Evolutionary conservation across 495 filamentous ascomycete genomes (phyloP).

Genomic region (Podospora fimiseda): DNA sequence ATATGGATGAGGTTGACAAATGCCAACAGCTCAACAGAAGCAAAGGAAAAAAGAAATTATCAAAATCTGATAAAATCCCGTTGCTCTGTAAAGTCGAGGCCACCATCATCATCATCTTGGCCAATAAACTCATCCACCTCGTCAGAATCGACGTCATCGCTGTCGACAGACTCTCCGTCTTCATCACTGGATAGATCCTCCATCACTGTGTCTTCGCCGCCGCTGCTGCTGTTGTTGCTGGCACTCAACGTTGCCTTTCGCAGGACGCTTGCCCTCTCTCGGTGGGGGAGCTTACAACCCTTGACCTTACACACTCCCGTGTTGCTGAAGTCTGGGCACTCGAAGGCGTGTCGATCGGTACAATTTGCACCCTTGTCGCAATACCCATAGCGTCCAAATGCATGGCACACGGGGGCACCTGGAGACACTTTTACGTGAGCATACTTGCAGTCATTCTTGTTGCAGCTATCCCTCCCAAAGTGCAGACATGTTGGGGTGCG

Average conservation of each 20-base stretch:
- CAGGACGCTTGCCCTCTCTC: conserved; percentile 71
- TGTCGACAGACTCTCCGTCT: conserved; percentile 68
- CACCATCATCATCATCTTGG: conserved; percentile 34
- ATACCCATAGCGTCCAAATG: conserved; percentile 83
- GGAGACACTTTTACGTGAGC: conserved; percentile 78
- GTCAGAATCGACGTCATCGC: conserved; percentile 86
- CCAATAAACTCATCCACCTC: conserved; percentile 67
- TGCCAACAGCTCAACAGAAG: too few relatives aligned
- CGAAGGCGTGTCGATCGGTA: conserved; percentile 73
- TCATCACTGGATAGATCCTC: conserved; percentile 82
- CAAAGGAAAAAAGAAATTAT: too few relatives aligned
- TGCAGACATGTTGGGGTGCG: conserved; percentile 83
- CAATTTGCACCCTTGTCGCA: conserved; percentile 80
- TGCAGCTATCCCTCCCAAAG: conserved; percentile 85
- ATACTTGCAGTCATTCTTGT: conserved; percentile 83
- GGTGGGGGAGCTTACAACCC: conserved; percentile 78
- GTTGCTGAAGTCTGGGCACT: conserved; percentile 95
- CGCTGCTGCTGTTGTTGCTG: conserved; percentile 18
- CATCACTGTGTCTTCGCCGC: conserved; percentile 60
- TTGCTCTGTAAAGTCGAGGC: conserved; percentile 37
- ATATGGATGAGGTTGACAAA: too few relatives aligned
- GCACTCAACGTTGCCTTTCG: conserved; percentile 32
- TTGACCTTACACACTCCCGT: conserved; percentile 74
- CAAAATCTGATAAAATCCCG: conserved; percentile 43
- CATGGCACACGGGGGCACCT: conserved; percentile 72